Evolutionary conservation across 164 flowering plant species (phyloP), one percentile per base, ranked within the genome.

Genomic region (Magnolia kwangsiensis): DNA sequence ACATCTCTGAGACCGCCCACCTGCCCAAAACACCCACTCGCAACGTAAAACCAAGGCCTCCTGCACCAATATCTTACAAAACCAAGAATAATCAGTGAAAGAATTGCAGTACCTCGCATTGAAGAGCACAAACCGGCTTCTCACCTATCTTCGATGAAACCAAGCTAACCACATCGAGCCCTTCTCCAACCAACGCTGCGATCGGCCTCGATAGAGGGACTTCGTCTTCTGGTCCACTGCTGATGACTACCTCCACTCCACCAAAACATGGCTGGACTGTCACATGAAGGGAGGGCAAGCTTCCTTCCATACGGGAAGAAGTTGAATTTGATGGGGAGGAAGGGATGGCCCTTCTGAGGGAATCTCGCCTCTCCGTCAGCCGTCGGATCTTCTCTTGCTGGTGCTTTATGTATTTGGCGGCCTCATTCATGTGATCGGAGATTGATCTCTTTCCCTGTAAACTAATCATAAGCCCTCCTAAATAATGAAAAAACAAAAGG

Each of bases 401-500:
- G 23, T 83, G 45, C 19, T 51, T 76, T 50, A 84, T 83, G 69
- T 88, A 86, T 37, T 77, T 82, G 73, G 76, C 80, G 0, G 84
- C 86, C 81, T 82, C 84, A 21, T 78, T 23, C 71, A 88, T 77
- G 13, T 84, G 83, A 83, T 87, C 90, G 0, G 80, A 72, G 21
- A 72, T 70, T 5, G 88, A 83, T 3, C 87, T 77, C 81, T 84
- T 86, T 77, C 88, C 88, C 88, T 87, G 75, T 29, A 65, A 23
- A 45, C 19, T 5, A 45, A 29, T 20, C 23, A 50, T 18, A 19
- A 45, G n/a, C 8, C 72, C 50, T 9, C 31, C n/a, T 13, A 50
- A 23, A 50, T 29, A 13, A 69, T 18, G 71, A 68, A 37, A 8
- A 18, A 68, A 13, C 13, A 8, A 18, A 68, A 4, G 63, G 49